A percentile compares a stretch with the other conserved stretches of the same genome.
These are phyloP conservation scores for Ricinus communis DNA, from an alignment of 345 rosid genomes.

Conservation along the genomic window DNA sequence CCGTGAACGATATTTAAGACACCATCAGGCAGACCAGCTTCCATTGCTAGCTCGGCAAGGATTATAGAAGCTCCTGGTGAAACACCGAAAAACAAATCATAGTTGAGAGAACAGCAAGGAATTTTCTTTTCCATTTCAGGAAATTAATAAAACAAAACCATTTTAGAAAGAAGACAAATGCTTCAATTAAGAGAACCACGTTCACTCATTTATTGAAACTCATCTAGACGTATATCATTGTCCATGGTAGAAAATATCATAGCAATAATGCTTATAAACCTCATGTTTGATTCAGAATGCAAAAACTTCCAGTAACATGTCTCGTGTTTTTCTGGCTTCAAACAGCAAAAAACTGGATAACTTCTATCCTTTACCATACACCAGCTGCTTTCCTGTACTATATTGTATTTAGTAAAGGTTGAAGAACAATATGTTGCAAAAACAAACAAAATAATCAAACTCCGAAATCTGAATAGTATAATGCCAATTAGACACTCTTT, in stretches of 20 bases:
- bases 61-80: conserved; percentile 82
- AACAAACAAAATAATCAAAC: too few relatives aligned
- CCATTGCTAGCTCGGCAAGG: conserved; percentile 92
- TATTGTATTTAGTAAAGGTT: too few relatives aligned
- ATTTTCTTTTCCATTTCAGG: background rate
- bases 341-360: too few relatives aligned
- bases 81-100: conserved; percentile 10
- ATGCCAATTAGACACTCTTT: too few relatives aligned
- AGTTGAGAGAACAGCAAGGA: background rate
- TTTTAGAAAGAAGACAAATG: background rate
- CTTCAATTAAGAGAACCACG: background rate
- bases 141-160: background rate
- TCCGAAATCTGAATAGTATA: too few relatives aligned
- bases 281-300: background rate
- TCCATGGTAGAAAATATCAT: background rate
- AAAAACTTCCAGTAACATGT: background rate
- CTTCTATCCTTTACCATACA: too few relatives aligned
- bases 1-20: conserved; percentile 93
- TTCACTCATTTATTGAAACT: background rate
- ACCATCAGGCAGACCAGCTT: conserved; percentile 93
- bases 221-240: background rate
- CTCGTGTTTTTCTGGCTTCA: background rate
- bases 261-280: background rate
- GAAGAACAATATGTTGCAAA: too few relatives aligned
- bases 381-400: too few relatives aligned